Evolutionary conservation across 2,329 filamentous ascomycete genomes (phyloP), one percentile per base, ranked within the genome.

Genomic region (Aquanectria penicillioides): DNA sequence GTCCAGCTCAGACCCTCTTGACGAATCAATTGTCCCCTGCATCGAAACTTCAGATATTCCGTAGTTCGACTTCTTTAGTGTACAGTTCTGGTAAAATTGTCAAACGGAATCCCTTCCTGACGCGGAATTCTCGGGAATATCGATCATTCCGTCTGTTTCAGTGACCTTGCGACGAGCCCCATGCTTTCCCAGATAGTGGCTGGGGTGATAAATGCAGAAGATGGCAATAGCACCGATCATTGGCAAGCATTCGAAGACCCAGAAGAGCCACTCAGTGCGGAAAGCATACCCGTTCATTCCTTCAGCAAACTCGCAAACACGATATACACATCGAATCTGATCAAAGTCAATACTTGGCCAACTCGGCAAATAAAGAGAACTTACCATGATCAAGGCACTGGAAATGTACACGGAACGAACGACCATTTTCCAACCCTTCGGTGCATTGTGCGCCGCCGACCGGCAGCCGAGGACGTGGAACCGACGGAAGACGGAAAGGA

Each of bases 301-400:
- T 29, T 83, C 75, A 0, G 79, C 78, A 58, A 84, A 85, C 62
- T 86, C 82, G 43, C 82, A 75, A 4, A 82, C 77, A n/a, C 82
- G 78, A 59, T 82, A 86, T 23, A 84, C 74, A n/a, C 79, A 83
- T 12, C 82, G 81, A 4, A 83, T 60, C 73, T 84, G n/a, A n/a
- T 18, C 28, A 2, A 12, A 7, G 20, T 57, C 23, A 66, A 18
- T 6, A 23, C 4, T 7, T 18, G 13, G 2, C 6, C 17, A 6
- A 9, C 11, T 7, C 29, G 2, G 5, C 0, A 13, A 10, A 8
- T 50, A 26, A 15, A 38, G 2, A 1, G 4, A 13, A 72, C 78
- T 59, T 67, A 83, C 80, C 72, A 81, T 71, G 37, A 83, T 81
- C 56, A 80, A 69, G 6, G 67, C 59, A n/a, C 78, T 78, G 3